Evolutionary conservation across 805 yeast species (phyloP), one percentile per base, ranked within the genome.

Genomic region (Candida coquimbonensis): DNA sequence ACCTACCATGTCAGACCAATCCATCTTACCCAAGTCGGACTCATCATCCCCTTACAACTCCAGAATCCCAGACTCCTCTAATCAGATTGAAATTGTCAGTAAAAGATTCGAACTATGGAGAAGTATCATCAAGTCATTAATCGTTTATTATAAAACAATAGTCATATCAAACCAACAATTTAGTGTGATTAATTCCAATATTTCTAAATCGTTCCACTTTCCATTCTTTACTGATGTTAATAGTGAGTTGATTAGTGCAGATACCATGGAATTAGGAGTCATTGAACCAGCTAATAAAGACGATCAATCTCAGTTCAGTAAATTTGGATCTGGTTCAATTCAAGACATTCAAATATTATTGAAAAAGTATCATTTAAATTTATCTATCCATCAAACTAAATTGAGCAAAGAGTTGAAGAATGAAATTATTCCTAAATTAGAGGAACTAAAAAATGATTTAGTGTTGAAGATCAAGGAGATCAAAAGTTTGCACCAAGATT

Each of bases 91-190:
- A 48, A 76, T 85, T 6, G 67, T 91, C 49, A 89, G 95, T 5
- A 75, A 78, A 38, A 69, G 98, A 50, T 90, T 90, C 62, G 77
- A 82, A 46, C 81, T 91, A 2, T 91, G 96, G 96, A 72, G 96
- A 47, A 76, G 77, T 43, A 78, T 90, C 44, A 80, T 89, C 49
- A 81, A 81, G 54, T 84, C 91, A 37, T 67, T 91, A 44, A 75
- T 87, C 24, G 75, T 72, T 38, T 91, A 91, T 62, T 74, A 89
- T 53, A 78, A 77, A 52, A 93, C 88, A 54, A 80, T 79, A 21
- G 86, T 87, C 5, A 77, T 84, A 8, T 89, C 87, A 39, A 90
- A 88, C 59, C 96, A 89, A 62, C 96, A 90, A 59, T 77, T 85
- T 34, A 80, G 84, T 39, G 75, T 95, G 48, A 91, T 87, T 59